phyloP scores from a whole-genome alignment of 306 rosid genomes.

The Mimosa bimucronata region DNA sequence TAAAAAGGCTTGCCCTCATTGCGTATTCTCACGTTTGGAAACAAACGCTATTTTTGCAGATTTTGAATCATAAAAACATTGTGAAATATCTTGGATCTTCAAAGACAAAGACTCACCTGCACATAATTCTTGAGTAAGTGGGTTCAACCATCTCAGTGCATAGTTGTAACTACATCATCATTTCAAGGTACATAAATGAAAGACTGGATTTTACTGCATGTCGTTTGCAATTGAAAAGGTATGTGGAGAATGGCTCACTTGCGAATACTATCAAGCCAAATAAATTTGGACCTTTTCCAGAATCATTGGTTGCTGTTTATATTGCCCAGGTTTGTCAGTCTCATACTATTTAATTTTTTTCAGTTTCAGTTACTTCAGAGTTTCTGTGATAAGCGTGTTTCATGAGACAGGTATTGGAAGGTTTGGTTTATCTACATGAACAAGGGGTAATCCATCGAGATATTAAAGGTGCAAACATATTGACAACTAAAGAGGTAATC shows the following conservation, averaged over 20 bases:
- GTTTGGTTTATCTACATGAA: conserved; percentile 95
- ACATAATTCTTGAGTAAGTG: conserved; percentile 92
- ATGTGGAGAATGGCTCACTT: conserved; percentile 96
- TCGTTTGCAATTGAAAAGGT: conserved; percentile 51
- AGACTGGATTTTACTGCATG: conserved; percentile 17
- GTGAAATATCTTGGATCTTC: conserved; percentile 97
- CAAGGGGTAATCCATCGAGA: conserved; percentile 98
- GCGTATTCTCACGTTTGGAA: conserved; percentile 24
- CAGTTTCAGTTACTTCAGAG: background rate
- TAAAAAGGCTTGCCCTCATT: background rate
- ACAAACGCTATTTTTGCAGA: conserved; percentile 62
- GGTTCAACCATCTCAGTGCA: conserved; percentile 22
- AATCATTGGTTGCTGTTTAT: conserved; percentile 92
- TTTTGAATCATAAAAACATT: conserved; percentile 95
- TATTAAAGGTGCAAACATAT: conserved; percentile 96
- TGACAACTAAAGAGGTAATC: conserved; percentile 92
- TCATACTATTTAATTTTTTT: background rate
- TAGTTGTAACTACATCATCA: conserved; percentile 21
- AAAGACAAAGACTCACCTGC: conserved; percentile 95
- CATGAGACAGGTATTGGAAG: conserved; percentile 86
- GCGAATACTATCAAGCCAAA: conserved; percentile 98
- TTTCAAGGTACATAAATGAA: conserved; percentile 17
- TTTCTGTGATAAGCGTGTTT: background rate
- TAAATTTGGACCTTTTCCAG: conserved; percentile 98
- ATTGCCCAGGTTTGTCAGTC: conserved; percentile 80